phyloP scores from a whole-genome alignment of 805 yeast species.

The Teunomyces gatunensis region DNA sequence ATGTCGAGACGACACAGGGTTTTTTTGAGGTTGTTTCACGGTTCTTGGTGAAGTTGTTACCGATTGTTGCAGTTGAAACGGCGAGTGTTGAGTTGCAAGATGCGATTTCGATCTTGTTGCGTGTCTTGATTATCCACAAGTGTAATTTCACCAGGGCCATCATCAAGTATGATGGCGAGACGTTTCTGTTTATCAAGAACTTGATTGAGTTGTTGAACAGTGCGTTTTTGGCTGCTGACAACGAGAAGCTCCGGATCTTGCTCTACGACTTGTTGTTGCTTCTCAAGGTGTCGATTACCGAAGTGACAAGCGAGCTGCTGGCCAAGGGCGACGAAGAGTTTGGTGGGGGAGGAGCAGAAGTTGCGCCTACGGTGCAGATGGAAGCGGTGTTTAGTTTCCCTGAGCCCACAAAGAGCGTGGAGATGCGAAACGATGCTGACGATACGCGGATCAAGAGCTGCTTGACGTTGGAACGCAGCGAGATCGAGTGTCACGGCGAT shows the following conservation, averaged over 20 bases:
- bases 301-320: constrained; percentile 1
- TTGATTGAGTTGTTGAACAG: constrained; percentile 47
- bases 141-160: constrained; percentile 42
- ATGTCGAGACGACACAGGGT: constrained; percentile 16
- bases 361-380: not conserved
- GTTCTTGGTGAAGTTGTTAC: constrained; percentile 21
- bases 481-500: constrained; percentile 31
- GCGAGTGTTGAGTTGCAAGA: not conserved
- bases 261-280: constrained; percentile 59
- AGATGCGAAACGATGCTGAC: constrained; percentile 10
- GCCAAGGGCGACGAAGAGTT: too few relatives aligned
- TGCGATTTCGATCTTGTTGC: constrained; percentile 47
- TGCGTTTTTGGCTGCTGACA: constrained; percentile 29
- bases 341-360: not conserved
- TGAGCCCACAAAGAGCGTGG: too few relatives aligned
- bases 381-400: constrained; percentile 27
- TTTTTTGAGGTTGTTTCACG: constrained; percentile 22
- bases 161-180: constrained; percentile 40
- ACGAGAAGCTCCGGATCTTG: constrained; percentile 52
- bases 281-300: constrained; percentile 41
- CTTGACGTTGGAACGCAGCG: constrained; percentile 30
- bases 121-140: constrained; percentile 60
- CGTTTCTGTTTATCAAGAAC: constrained; percentile 47
- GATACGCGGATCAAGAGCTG: constrained; percentile 16
- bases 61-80: not conserved